These are phyloP conservation scores for Globisporangium viniferum DNA, from an alignment of 352 stramenopile genomes.

Conservation along the genomic window DNA sequence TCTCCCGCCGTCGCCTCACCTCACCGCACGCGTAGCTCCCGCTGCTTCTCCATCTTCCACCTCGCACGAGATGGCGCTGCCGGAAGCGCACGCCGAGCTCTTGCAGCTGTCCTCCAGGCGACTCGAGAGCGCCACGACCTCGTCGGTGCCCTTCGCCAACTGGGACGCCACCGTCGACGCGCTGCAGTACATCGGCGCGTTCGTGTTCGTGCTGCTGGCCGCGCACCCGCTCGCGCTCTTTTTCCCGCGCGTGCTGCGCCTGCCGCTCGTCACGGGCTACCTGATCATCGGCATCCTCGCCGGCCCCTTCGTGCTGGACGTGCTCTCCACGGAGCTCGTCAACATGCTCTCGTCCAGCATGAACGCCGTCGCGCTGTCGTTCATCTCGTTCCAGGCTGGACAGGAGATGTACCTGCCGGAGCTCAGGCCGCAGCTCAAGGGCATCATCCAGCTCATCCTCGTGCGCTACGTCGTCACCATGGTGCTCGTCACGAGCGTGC, in stretches of 20 bases:
- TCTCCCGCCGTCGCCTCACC: not conserved
- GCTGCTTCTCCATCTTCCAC: no score
- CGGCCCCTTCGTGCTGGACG: conserved; percentile 38
- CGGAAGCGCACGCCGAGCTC: not conserved
- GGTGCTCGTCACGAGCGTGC: conserved; percentile 34
- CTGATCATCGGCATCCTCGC: conserved; percentile 54
- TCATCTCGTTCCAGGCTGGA: conserved; percentile 73
- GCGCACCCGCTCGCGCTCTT: conserved; percentile 59
- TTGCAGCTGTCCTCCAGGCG: not conserved
- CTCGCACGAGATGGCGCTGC: not conserved
- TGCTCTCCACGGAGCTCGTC: conserved; percentile 37
- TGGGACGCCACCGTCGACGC: not conserved
- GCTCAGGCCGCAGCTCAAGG: conserved; percentile 55
- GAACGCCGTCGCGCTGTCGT: conserved; percentile 60
- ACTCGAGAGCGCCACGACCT: not conserved
- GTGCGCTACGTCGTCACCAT: conserved; percentile 54
- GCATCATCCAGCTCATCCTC: conserved; percentile 43
- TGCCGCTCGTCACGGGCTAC: conserved; percentile 69
- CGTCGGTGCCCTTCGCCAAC: not conserved
- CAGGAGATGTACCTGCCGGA: conserved; percentile 74
- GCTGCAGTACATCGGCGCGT: not conserved
- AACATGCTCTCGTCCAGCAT: conserved; percentile 37
- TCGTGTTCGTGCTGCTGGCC: not conserved
- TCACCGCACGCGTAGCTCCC: no score
- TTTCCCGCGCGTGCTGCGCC: conserved; percentile 40